These are phyloP conservation scores for Lathyrus oleraceus DNA, from an alignment of 306 rosid genomes.

Conservation along the genomic window DNA sequence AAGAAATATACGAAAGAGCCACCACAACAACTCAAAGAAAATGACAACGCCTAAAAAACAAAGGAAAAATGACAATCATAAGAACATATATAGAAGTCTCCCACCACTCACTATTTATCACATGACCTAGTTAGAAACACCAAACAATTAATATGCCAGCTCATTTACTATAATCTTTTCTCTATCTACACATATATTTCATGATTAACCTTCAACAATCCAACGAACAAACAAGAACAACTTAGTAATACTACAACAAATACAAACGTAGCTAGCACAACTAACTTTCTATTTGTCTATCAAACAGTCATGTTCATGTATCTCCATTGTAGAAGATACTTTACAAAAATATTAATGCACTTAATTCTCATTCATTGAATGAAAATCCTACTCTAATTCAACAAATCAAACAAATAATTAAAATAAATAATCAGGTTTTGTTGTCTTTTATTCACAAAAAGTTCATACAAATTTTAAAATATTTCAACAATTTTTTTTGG, in stretches of 20 bases:
- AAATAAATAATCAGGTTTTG: slow-evolving; percentile 34
- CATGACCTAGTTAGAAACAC: background rate
- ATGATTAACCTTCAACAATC: background rate
- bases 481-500: background rate
- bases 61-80: slow-evolving; percentile 1
- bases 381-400: background rate
- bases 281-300: background rate
- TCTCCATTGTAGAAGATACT: background rate
- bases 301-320: background rate
- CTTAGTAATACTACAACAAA: background rate
- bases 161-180: background rate
- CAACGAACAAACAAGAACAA: background rate
- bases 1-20: background rate
- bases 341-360: background rate
- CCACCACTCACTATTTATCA: background rate
- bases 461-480: slow-evolving; percentile 4
- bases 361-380: background rate
- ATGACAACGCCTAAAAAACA: background rate
- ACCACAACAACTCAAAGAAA: background rate
- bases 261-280: background rate
- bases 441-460: slow-evolving; percentile 26
- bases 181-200: slow-evolving; percentile 1
- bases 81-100: background rate
- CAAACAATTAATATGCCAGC: background rate
- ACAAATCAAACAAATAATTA: background rate